phyloP scores from a whole-genome alignment of 1,284 basidiomycete genomes.

The Trametes versicolor region DNA sequence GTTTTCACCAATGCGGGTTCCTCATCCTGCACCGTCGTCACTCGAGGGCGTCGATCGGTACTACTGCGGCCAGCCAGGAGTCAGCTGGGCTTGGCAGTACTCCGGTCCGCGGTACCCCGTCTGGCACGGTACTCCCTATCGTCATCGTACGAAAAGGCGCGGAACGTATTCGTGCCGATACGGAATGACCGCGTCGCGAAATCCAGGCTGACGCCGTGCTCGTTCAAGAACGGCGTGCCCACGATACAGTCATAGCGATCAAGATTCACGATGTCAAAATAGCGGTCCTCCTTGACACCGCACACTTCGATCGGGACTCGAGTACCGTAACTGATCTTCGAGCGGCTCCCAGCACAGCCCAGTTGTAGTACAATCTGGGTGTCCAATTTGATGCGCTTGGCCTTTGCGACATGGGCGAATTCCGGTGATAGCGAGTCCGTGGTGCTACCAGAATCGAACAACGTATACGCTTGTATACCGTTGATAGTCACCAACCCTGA shows the following conservation, averaged over 20 bases:
- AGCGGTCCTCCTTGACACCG: background rate
- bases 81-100: too few relatives aligned
- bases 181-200: too few relatives aligned
- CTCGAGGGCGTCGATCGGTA: too few relatives aligned
- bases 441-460: slow-evolving; percentile 41
- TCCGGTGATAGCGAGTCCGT: slow-evolving; percentile 37
- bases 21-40: too few relatives aligned
- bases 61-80: too few relatives aligned
- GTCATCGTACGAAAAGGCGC: too few relatives aligned
- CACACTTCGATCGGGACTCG: slow-evolving; percentile 4
- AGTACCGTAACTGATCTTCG: slow-evolving; percentile 37
- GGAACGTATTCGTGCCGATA: too few relatives aligned
- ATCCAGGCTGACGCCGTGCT: too few relatives aligned
- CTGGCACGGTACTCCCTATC: too few relatives aligned
- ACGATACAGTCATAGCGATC: slow-evolving; percentile 45
- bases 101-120: too few relatives aligned
- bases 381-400: slow-evolving; percentile 31
- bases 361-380: slow-evolving; percentile 39
- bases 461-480: slow-evolving; percentile 29
- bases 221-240: slow-evolving; percentile 43
- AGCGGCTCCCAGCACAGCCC: slow-evolving; percentile 37
- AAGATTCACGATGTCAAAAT: slow-evolving; percentile 45
- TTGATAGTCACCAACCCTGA: slow-evolving; percentile 27
- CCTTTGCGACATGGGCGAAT: slow-evolving; percentile 26
- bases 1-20: too few relatives aligned